A percentile compares a stretch with the other conserved stretches of the same genome.
These are phyloP conservation scores for Verticillium tricorpus DNA, from an alignment of 2,329 filamentous ascomycete genomes.

Conservation along the genomic window DNA sequence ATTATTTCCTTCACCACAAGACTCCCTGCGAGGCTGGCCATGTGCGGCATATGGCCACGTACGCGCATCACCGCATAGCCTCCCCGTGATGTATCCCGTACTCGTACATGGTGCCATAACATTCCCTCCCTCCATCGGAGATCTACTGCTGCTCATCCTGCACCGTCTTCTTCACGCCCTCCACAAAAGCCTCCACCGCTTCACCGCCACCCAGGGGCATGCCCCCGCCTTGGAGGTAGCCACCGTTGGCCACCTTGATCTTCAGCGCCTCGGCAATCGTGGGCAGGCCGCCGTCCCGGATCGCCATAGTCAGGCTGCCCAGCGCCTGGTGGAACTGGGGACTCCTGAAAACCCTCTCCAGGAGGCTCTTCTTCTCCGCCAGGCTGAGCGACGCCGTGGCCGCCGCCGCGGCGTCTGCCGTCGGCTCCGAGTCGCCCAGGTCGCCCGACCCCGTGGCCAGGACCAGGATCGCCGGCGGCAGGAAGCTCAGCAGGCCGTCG, in stretches of 20 bases:
- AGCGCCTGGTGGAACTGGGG: slow-evolving; percentile 90
- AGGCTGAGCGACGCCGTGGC: slow-evolving; percentile 70
- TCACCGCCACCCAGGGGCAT: slow-evolving; percentile 85
- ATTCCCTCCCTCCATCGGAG: not conserved
- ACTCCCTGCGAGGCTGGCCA: not conserved
- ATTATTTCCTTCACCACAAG: too few relatives aligned
- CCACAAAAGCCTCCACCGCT: slow-evolving; percentile 85
- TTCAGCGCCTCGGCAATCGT: slow-evolving; percentile 83
- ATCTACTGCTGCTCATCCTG: slow-evolving; percentile 44
- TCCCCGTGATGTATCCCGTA: not conserved
- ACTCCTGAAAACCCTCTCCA: slow-evolving; percentile 78
- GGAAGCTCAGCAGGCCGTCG: slow-evolving; percentile 69
- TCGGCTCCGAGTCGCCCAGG: slow-evolving; percentile 58
- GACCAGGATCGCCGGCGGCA: slow-evolving; percentile 75
- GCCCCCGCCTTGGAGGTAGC: slow-evolving; percentile 69
- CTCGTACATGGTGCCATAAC: not conserved
- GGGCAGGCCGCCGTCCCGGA: slow-evolving; percentile 85
- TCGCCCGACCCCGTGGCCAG: slow-evolving; percentile 63
- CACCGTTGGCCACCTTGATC: slow-evolving; percentile 78
- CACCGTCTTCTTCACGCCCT: slow-evolving; percentile 79
- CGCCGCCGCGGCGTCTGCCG: slow-evolving; percentile 62
- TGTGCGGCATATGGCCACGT: not conserved
- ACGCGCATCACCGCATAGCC: not conserved
- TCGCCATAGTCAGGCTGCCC: slow-evolving; percentile 76
- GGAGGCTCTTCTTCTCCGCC: slow-evolving; percentile 72